Evolutionary conservation across 257 asterid genomes (phyloP).

Genomic region (Solanum sitiens): DNA sequence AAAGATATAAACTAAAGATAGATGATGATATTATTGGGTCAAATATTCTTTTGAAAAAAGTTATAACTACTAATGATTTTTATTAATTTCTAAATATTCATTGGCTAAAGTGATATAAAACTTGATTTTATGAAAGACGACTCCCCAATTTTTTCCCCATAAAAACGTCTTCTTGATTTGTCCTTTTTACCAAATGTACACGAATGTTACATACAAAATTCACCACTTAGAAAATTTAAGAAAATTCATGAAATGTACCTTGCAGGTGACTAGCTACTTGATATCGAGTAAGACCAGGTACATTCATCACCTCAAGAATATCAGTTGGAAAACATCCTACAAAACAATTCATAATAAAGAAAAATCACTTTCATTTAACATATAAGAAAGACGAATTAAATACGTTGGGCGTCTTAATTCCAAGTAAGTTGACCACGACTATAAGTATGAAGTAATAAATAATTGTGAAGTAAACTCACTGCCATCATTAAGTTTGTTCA

Average conservation of each 20-base stretch:
- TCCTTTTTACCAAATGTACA: background rate
- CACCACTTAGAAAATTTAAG: background rate
- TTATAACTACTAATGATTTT: background rate
- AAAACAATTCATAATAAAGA: no score
- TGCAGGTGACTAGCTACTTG: no score
- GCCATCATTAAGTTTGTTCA: slow-evolving; percentile 15
- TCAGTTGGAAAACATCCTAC: no score
- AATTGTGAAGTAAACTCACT: slow-evolving; percentile 3
- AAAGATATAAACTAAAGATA: background rate
- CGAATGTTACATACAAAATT: background rate
- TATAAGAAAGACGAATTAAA: no score
- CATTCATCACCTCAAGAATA: no score
- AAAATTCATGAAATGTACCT: no score
- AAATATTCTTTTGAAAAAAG: background rate
- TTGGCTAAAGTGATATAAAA: background rate
- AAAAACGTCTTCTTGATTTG: background rate
- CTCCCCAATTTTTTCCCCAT: no score
- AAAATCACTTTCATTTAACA: background rate
- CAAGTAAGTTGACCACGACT: background rate
- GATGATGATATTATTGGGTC: background rate
- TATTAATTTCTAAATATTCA: background rate
- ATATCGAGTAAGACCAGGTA: no score
- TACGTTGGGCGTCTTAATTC: background rate
- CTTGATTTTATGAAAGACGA: background rate
- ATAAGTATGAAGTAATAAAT: background rate